A percentile compares a stretch with the other conserved stretches of the same genome.
phyloP scores from a whole-genome alignment of 805 yeast species.

The Metschnikowia kunwiensis region DNA sequence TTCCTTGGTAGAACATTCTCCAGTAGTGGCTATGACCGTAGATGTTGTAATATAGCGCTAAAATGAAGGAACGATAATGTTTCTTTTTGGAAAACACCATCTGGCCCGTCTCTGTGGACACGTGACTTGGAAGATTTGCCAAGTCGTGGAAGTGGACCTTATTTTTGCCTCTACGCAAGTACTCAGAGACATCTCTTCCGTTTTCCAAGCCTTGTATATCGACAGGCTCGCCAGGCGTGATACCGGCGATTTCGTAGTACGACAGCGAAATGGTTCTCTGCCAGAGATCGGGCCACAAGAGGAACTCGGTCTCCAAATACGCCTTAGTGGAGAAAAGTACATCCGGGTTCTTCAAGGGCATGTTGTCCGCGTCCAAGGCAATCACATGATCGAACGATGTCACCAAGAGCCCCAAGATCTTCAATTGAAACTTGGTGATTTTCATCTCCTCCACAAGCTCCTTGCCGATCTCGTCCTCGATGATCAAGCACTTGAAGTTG shows the following conservation, averaged over 20 bases:
- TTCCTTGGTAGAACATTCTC: slow-evolving; percentile 33
- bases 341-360: slow-evolving; percentile 33
- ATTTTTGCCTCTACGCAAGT: slow-evolving; percentile 19
- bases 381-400: slow-evolving; percentile 34
- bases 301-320: slow-evolving; percentile 25
- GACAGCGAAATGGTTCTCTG: slow-evolving; percentile 32
- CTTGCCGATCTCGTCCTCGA: slow-evolving; percentile 26
- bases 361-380: slow-evolving; percentile 33
- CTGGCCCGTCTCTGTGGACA: slow-evolving; percentile 34
- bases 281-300: slow-evolving; percentile 39
- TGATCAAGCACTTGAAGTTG: slow-evolving; percentile 27
- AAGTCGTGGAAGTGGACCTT: slow-evolving; percentile 30
- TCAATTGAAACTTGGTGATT: slow-evolving; percentile 27
- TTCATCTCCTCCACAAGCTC: slow-evolving; percentile 19
- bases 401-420: slow-evolving; percentile 31
- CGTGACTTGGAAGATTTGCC: slow-evolving; percentile 27
- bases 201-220: slow-evolving; percentile 29
- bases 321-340: slow-evolving; percentile 23
- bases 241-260: slow-evolving; percentile 32
- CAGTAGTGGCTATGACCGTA: slow-evolving; percentile 29
- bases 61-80: slow-evolving; percentile 27
- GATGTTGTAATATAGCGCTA: slow-evolving; percentile 34
- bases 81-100: slow-evolving; percentile 31
- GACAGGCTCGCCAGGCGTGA: slow-evolving; percentile 28
- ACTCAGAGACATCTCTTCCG: slow-evolving; percentile 21